A percentile compares a stretch with the other conserved stretches of the same genome.
phyloP scores from a whole-genome alignment of 495 filamentous ascomycete species.

The Hyaloscypha variabilis region DNA sequence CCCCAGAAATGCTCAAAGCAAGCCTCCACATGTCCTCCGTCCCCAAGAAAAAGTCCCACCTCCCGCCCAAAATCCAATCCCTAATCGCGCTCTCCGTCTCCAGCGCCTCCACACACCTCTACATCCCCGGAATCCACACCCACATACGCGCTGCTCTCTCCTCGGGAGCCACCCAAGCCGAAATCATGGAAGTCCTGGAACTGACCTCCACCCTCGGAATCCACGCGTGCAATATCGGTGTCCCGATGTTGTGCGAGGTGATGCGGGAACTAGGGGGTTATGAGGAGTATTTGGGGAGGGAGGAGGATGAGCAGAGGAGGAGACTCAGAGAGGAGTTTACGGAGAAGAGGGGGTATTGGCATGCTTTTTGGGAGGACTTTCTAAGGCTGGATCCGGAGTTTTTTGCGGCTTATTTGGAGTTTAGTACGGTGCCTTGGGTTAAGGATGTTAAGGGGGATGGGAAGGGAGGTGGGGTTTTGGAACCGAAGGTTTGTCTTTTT shows the following conservation, averaged over 20 bases:
- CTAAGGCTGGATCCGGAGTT: constrained; percentile 45
- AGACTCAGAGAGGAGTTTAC: constrained; percentile 36
- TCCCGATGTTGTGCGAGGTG: constrained; percentile 44
- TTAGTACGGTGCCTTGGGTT: constrained; percentile 39
- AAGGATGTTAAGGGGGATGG: neutral
- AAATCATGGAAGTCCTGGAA: constrained; percentile 44
- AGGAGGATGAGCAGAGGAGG: constrained; percentile 34
- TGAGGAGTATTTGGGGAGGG: constrained; percentile 18
- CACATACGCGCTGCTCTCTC: constrained; percentile 35
- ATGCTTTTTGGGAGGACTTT: constrained; percentile 46
- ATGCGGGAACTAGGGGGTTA: constrained; percentile 40
- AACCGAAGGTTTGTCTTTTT: constrained; percentile 36
- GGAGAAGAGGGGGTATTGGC: constrained; percentile 46
- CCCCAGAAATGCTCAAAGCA: constrained; percentile 39
- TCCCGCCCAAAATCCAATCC: constrained; percentile 42
- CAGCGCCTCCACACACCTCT: constrained; percentile 42
- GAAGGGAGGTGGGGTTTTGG: constrained; percentile 34
- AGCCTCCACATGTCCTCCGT: constrained; percentile 35
- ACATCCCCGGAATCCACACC: constrained; percentile 39
- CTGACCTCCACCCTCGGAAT: constrained; percentile 43
- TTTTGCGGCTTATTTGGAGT: constrained; percentile 46
- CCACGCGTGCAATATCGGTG: constrained; percentile 48
- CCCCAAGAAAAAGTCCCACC: constrained; percentile 34
- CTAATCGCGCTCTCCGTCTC: constrained; percentile 43
- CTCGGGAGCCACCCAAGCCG: constrained; percentile 38